Conservation (phyloP, 2,329 filamentous ascomycete genomes). For the Aspergillus fumigatiaffinis region DNA sequence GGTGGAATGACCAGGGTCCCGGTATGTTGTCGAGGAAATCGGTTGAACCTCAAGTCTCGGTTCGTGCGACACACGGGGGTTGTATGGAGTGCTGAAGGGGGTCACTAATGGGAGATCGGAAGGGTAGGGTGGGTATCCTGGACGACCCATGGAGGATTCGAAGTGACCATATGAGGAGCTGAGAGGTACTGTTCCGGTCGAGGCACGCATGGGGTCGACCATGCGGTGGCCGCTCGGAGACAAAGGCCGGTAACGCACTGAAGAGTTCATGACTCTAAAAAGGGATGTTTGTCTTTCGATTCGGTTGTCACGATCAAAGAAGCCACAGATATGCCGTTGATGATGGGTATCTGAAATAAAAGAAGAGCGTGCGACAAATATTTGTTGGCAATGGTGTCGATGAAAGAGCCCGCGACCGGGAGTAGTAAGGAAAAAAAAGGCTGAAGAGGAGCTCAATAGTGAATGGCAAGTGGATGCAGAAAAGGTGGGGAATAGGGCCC, state of each 20-base stretch:
- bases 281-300: not conserved
- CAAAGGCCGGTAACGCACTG: slow-evolving; percentile 29
- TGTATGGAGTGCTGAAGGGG: slow-evolving; percentile 27
- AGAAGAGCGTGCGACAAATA: not conserved
- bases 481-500: not conserved
- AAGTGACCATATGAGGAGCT: slow-evolving; percentile 34
- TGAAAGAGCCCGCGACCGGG: not conserved
- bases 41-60: slow-evolving; percentile 31
- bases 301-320: not conserved
- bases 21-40: slow-evolving; percentile 30
- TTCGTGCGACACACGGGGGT: slow-evolving; percentile 21
- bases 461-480: not conserved
- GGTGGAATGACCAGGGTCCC: slow-evolving; percentile 26
- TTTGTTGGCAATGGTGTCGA: not conserved
- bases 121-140: slow-evolving; percentile 29
- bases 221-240: slow-evolving; percentile 32
- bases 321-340: not conserved
- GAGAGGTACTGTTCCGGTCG: slow-evolving; percentile 38
- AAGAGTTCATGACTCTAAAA: slow-evolving; percentile 21
- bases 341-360: not conserved
- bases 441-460: not conserved
- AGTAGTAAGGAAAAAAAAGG: not conserved
- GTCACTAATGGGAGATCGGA: slow-evolving; percentile 28
- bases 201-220: slow-evolving; percentile 38
- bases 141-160: slow-evolving; percentile 23